A percentile compares a stretch with the other conserved stretches of the same genome.
These are phyloP conservation scores for Neohortaea acidophila DNA, from an alignment of 495 filamentous ascomycete genomes.

Conservation along the genomic window DNA sequence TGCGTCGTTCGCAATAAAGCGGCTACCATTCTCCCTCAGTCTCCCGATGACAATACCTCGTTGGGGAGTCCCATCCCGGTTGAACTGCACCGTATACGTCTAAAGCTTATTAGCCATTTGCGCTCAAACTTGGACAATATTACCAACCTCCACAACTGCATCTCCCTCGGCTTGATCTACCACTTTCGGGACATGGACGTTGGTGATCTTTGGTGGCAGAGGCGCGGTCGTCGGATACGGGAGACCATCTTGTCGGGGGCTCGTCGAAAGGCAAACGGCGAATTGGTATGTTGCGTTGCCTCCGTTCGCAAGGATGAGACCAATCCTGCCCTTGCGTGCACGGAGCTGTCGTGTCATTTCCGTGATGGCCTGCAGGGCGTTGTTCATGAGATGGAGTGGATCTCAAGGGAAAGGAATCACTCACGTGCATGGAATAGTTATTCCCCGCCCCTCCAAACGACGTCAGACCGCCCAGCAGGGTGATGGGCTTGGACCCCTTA, in stretches of 20 bases:
- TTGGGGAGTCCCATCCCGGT: conserved; percentile 31
- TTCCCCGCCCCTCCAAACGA: conserved; percentile 46
- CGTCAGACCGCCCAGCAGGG: conserved; percentile 40
- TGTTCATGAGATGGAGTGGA: not conserved
- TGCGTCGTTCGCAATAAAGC: conserved; percentile 38
- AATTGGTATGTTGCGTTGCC: conserved; percentile 41
- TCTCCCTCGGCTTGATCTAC: conserved; percentile 30
- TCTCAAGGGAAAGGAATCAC: conserved; percentile 1
- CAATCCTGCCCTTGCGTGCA: conserved; percentile 26
- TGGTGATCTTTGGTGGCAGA: conserved; percentile 21
- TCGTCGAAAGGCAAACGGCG: conserved; percentile 33
- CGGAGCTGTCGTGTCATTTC: conserved; percentile 35
- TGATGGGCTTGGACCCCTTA: conserved; percentile 32
- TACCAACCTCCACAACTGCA: conserved; percentile 35
- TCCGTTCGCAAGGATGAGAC: conserved; percentile 41
- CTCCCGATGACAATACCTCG: conserved; percentile 35
- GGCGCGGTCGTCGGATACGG: conserved; percentile 31
- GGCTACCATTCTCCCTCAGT: conserved; percentile 27
- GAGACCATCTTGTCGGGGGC: conserved; percentile 24
- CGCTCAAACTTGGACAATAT: not conserved
- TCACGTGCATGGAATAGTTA: conserved; percentile 46
- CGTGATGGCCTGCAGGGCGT: conserved; percentile 28
- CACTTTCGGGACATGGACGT: conserved; percentile 23
- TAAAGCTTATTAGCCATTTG: conserved; percentile 34
- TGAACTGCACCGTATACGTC: conserved; percentile 42